Evolutionary conservation across 345 rosid genomes (phyloP), one percentile per base, ranked within the genome.

Genomic region (Rubroshorea leprosula): DNA sequence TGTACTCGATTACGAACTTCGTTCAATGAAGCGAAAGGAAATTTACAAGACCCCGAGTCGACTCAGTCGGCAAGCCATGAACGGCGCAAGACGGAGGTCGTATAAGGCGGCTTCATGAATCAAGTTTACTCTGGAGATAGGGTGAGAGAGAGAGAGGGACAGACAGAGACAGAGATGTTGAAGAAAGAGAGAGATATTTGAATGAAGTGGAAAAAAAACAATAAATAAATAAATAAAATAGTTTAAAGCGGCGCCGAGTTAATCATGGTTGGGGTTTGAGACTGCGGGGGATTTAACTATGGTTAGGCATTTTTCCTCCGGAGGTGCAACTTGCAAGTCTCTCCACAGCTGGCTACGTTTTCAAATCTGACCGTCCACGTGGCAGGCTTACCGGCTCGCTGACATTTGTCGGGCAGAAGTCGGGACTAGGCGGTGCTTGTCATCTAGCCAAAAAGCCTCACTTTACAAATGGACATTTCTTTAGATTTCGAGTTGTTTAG

Each of bases 371-470:
- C 79, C 81, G 78, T 78, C 69, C 83, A 82, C 80, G 78, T 78
- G 81, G 52, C 76, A 7, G 1, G 0, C 10, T 10, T 1, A 23
- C 39, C 55, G 24, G 20, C 22, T 25, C 54, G 66, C 76, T 69
- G 81, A 78, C 79, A 68, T 66, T 65, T 71, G 80, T 76, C 78
- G 82, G 80, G 52, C n/a, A 41, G 71, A 41, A 66, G 19, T 64
- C 66, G 55, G 51, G 80, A 66, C 85, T 66, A 52, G 76, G 79
- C 78, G 80, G 83, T 83, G 80, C 75, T 68, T 77, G 89, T 80
- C 86, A 69, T 71, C 60, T 73, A 63, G 61, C 25, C n/a, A 19
- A 57, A 57, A 67, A 51, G 54, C 23, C 9, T 20, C 21, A 35
- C 12, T 8, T 8, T 35, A 1, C 12, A 6, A 3, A 13, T 35